Evolutionary conservation across 192 early-diverging fungal species (phyloP).

Genomic region (Mortierella alpina): DNA sequence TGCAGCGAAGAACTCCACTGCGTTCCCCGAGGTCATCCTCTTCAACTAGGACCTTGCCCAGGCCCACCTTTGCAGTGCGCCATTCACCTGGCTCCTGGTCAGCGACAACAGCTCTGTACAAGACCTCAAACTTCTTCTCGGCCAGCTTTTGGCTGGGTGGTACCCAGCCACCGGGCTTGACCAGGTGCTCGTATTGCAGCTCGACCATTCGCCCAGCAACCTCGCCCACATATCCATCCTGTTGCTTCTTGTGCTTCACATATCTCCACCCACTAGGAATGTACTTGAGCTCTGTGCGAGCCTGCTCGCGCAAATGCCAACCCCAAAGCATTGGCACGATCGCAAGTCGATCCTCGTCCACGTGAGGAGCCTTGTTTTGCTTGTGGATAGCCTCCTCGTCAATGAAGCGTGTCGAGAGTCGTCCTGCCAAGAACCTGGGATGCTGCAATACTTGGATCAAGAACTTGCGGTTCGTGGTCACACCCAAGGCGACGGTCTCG

Average conservation of each 20-base stretch:
- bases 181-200: constrained; percentile 58
- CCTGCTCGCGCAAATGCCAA: constrained; percentile 58
- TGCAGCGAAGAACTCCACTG: constrained; percentile 56
- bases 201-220: constrained; percentile 49
- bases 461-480: constrained; percentile 70
- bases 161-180: constrained; percentile 45
- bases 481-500: constrained; percentile 63
- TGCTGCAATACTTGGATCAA: constrained; percentile 62
- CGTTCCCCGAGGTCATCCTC: constrained; percentile 54
- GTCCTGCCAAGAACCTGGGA: constrained; percentile 58
- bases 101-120: constrained; percentile 32
- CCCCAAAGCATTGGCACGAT: constrained; percentile 63
- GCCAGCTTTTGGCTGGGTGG: constrained; percentile 51
- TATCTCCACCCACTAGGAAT: constrained; percentile 63
- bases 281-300: constrained; percentile 56
- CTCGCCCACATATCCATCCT: constrained; percentile 46
- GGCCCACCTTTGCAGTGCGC: constrained; percentile 40
- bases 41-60: constrained; percentile 50
- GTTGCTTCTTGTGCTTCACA: constrained; percentile 58
- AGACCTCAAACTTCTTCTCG: constrained; percentile 53
- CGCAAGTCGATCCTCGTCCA: constrained; percentile 44
- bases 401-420: constrained; percentile 63
- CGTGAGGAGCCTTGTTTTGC: constrained; percentile 19
- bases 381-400: constrained; percentile 48
- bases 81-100: constrained; percentile 36